Percentiles rank a stretch among this genome's conserved stretches.
Conservation (phyloP, 306 rosid species). For the Crotalaria pallida region DNA sequence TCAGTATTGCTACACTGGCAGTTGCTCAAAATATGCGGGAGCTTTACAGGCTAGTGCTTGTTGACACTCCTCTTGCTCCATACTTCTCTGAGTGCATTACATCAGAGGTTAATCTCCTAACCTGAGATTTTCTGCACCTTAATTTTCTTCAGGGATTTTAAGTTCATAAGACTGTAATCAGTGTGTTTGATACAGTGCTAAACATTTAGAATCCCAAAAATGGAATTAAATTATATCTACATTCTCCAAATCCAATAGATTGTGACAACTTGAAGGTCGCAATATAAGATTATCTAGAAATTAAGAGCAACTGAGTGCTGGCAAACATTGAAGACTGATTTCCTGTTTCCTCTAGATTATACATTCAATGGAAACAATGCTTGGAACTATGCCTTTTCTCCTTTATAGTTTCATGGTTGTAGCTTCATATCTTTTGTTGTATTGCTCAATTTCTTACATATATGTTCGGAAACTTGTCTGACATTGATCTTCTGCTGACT, state of each 20-base stretch:
- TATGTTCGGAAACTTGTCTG: not conserved
- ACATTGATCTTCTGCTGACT: not conserved
- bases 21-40: constrained; percentile 99
- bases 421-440: not conserved
- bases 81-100: constrained; percentile 97
- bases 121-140: not conserved
- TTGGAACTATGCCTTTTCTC: not conserved
- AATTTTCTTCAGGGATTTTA: not conserved
- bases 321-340: not conserved
- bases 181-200: too few relatives aligned
- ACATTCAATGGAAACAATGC: not conserved
- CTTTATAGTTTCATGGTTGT: not conserved
- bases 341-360: not conserved
- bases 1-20: constrained; percentile 96
- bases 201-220: not conserved
- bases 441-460: not conserved
- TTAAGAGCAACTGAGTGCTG: not conserved
- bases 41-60: constrained; percentile 95
- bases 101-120: constrained; percentile 60
- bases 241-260: not conserved
- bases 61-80: constrained; percentile 98
- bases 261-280: not conserved
- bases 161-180: not conserved
- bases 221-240: not conserved
- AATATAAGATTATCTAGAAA: not conserved